Evolutionary conservation across 1,284 basidiomycete genomes (phyloP), one percentile per base, ranked within the genome.

Genomic region (Austroboletus niveus): DNA sequence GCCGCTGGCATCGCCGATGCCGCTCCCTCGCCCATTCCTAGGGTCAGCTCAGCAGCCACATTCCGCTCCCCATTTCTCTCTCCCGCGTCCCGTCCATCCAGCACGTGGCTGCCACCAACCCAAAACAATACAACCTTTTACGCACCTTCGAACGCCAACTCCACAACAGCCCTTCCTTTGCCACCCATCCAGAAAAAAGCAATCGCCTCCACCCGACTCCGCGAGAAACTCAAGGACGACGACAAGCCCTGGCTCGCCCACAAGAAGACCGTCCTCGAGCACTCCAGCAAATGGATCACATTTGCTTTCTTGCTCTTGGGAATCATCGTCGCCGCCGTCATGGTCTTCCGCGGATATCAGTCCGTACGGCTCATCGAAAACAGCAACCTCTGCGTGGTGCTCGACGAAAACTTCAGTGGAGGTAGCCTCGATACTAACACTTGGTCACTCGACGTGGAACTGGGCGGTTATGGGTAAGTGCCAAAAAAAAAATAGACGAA

Each of bases 381-480:
- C 22, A 58, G 55, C 40, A 75, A 81, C 14, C 67, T 88, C 24
- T 92, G 90, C 64, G 61, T 82, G 15, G 84, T 89, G 9, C 69
- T 92, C 55, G 74, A 84, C 24, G 89, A 93, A 49, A 69, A 85
- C 54, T 93, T 92, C 48, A 72, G 77, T 51, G 74, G 68, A 8
- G 59, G 59, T 0, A 73, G 70, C 15, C 74, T 81, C 52, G 75
- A 75, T 47, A 74, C 73, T 7, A 75, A 74, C 51, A 78, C 72
- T 32, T 92, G 89, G 80, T 70, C 75, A 43, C 73, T 79, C 24
- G 88, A 92, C 58, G 80, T 87, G 38, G 79, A 84, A 61, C 76
- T 90, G 58, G 83, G 87, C 51, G 90, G 90, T 0, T 92, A 82
- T 61, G 87, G 87, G 77, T 84, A 56, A 60, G 81, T 62, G 8